A percentile compares a stretch with the other conserved stretches of the same genome.
These are phyloP conservation scores for Chrysanthemum lavandulifolium DNA, from an alignment of 129 eudicot species.

Conservation along the genomic window DNA sequence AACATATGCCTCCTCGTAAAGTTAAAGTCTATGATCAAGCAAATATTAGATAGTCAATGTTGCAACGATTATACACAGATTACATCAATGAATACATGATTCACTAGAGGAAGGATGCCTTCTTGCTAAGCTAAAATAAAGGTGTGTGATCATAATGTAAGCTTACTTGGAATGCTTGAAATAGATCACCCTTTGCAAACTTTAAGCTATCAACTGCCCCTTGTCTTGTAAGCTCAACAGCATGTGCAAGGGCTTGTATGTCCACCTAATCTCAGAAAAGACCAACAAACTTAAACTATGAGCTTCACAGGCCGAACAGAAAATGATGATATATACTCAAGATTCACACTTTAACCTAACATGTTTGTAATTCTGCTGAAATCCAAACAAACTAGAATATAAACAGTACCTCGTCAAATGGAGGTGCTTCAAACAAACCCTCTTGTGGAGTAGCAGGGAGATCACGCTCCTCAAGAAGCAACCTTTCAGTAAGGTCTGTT, in stretches of 20 bases:
- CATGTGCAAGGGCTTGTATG: conserved; percentile 99
- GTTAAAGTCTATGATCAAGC: neutral
- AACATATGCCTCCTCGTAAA: neutral
- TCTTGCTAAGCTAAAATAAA: neutral
- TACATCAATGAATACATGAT: conserved; percentile 1
- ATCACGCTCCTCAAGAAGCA: conserved; percentile 95
- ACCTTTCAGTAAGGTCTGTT: conserved; percentile 85
- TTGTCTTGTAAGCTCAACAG: conserved; percentile 98
- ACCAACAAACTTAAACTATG: neutral
- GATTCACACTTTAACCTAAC: neutral
- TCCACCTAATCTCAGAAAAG: conserved; percentile 64
- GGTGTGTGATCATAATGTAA: neutral
- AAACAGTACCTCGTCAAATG: conserved; percentile 82
- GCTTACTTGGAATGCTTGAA: conserved; percentile 84
- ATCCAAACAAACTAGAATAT: neutral
- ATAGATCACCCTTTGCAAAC: conserved; percentile 88
- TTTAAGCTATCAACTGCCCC: conserved; percentile 95
- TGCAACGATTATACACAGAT: neutral
- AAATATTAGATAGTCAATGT: neutral
- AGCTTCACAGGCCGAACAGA: conserved; percentile 1
- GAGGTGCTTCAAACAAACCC: conserved; percentile 82
- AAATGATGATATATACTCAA: conserved; percentile 3
- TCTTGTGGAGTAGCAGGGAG: conserved; percentile 81
- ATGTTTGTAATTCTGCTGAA: conserved; percentile 13
- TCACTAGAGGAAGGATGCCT: conserved; percentile 15